Evolutionary conservation across 306 rosid genomes (phyloP), one percentile per base, ranked within the genome.

Genomic region (Prunus padus): DNA sequence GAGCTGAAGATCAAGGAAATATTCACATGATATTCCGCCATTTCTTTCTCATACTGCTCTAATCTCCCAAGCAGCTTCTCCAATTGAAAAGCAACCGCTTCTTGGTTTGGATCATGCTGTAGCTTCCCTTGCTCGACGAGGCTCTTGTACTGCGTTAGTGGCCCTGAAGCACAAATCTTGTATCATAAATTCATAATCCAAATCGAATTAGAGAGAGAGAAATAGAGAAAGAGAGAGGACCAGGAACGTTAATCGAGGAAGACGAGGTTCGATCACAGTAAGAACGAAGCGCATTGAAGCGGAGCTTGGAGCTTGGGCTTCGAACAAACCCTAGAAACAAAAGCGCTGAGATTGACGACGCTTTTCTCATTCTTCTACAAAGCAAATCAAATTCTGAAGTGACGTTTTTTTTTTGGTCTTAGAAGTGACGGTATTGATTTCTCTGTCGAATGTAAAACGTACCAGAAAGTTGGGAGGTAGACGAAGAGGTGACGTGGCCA

Each of bases 21-120:
- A n/a, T 28, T 71, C 22, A 95, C 97, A 81, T 89, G 95, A 85
- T 90, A 95, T 31, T 89, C 92, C 82, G 90, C 86, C 98, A 95
- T 92, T 60, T 88, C 92, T 77, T 76, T 86, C 82, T 95, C 98
- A 79, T 95, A 90, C 82, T 87, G 85, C 86, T 87, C 96, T 87
- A 92, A 87, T 84, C 96, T 92, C 74, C 89, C 88, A 56, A 95
- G 88, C 84, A 95, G 77, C 23, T 82, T 86, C 84, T 92, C 93
- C 51, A 92, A 86, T 72, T 88, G 89, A 15, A 71, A 75, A 59
- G 98, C 97, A 40, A 95, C 96, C 71, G 63, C 78, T 75, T 92
- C 95, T 77, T 95, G 98, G 78, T 86, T 85, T 76, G 93, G 87
- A 92, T 95, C 98, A 15, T 87, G 85, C 60, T 73, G 91, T 63